Base-by-base conservation (phyloP, 73 alveolate genomes). In the Paramecium biaurelia region DNA sequence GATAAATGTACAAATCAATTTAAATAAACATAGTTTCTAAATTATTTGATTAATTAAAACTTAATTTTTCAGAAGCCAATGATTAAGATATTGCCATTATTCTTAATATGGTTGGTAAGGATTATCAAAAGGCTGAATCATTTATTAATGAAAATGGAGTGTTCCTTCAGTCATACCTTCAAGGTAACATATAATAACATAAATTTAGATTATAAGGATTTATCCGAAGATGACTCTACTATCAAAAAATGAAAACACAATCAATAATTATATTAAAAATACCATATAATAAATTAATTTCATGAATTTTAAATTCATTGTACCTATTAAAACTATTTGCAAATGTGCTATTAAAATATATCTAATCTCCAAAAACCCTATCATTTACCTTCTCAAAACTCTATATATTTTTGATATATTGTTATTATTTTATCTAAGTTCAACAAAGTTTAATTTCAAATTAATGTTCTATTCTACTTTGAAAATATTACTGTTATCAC, bases 41-140 rank as follows among this genome's bases (percentile, higher is more conserved):
- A 21, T 34, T 79, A 12, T 43, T 23, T 43, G 24, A 41, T 3
- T 12, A 79, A 41, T 45, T 79, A 11, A 41, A 79, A 79, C n/a
- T 30, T 38, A 30, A 23, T 79, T 79, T 21, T 79, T 63, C 56
- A 42, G 74, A 79, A 7, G 45, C 63, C 28, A 79, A 79, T 79
- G 90, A 79, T 45, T 76, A 79, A 79, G 76, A 79, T 79, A 72
- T 79, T 12, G 90, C 76, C 5, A 79, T 58, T 38, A 14, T 79
- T 24, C 72, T 79, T 7, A 79, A 79, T 79, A 79, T 79, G n/a
- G 90, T 57, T 45, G 90, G 90, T 8, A 79, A 79, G 43, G 90
- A 79, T 47, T 79, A 79, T 47, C 8, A 38, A 23, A 38, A 45
- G 20, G 90, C 90, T 24, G 42, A 43, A 10, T 20, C 30, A 43